phyloP scores from a whole-genome alignment of 169 alveolate species.

The Plasmodium cynomolgi region DNA sequence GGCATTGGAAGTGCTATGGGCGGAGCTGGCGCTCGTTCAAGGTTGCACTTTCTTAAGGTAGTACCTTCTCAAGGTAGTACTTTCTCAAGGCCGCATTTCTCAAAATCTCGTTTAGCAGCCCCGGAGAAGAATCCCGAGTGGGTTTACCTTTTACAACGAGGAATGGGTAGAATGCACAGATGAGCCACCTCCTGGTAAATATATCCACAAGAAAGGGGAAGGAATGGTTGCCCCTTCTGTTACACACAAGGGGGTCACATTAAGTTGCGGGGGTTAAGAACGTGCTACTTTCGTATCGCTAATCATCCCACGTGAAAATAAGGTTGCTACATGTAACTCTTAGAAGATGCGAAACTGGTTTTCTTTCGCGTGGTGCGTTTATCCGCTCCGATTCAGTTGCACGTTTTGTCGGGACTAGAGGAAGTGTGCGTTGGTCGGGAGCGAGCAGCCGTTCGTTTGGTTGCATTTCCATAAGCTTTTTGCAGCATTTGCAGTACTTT shows the following conservation, averaged over 20 bases:
- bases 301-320: neutral
- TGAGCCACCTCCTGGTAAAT: neutral
- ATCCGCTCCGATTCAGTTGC: neutral
- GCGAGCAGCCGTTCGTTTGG: neutral
- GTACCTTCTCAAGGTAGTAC: neutral
- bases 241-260: neutral
- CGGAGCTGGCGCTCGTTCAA: neutral
- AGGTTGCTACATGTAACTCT: neutral
- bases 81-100: neutral
- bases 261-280: neutral
- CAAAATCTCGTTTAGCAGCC: neutral
- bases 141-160: neutral
- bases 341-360: neutral
- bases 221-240: neutral
- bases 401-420: neutral
- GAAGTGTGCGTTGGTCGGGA: neutral
- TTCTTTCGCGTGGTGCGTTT: neutral
- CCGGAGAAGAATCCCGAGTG: slow-evolving; percentile 1
- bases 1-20: neutral
- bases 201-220: neutral
- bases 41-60: neutral
- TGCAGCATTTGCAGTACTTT: too few relatives aligned
- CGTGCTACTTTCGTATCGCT: neutral
- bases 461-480: neutral
- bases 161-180: neutral